Evolutionary conservation across 2,329 filamentous ascomycete species (phyloP).

Genomic region (Stagonosporopsis rhizophila): DNA sequence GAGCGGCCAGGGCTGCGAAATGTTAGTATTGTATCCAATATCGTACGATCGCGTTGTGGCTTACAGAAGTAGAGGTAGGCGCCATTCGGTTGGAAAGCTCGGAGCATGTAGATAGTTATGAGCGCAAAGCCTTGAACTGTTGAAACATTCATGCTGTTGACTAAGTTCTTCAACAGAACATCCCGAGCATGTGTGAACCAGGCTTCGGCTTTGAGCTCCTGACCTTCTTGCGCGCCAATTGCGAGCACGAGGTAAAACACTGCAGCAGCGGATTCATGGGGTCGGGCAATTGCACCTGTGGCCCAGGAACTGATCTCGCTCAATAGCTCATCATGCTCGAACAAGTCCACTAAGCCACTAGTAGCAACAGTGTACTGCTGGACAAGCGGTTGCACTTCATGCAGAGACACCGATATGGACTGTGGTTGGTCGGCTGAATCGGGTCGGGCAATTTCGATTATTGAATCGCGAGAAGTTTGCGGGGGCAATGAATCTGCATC

Average conservation of each 20-base stretch:
- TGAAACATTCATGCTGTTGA: conserved; percentile 57
- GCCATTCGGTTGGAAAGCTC: conserved; percentile 60
- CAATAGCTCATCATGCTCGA: conserved; percentile 50
- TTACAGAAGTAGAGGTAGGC: conserved; percentile 60
- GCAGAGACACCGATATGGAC: conserved; percentile 34
- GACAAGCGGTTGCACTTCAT: conserved; percentile 42
- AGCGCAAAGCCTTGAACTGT: conserved; percentile 61
- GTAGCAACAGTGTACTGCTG: conserved; percentile 55
- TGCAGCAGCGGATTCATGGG: conserved; percentile 54
- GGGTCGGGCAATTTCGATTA: conserved; percentile 41
- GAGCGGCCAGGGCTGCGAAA: conserved; percentile 52
- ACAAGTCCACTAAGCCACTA: conserved; percentile 58
- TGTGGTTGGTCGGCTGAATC: conserved; percentile 30
- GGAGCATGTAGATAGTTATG: conserved; percentile 61
- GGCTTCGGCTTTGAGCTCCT: conserved; percentile 53
- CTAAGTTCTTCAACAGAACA: conserved; percentile 55
- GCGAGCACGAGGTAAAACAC: conserved; percentile 61
- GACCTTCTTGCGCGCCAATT: conserved; percentile 56
- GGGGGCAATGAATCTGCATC: conserved; percentile 31
- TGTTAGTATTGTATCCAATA: neutral
- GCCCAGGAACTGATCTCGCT: conserved; percentile 40
- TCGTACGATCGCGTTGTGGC: neutral
- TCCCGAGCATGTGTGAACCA: conserved; percentile 58
- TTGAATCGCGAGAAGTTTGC: conserved; percentile 38
- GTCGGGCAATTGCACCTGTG: conserved; percentile 10